Base-by-base conservation (phyloP, 345 rosid genomes). In the Aquilaria yunnanensis region DNA sequence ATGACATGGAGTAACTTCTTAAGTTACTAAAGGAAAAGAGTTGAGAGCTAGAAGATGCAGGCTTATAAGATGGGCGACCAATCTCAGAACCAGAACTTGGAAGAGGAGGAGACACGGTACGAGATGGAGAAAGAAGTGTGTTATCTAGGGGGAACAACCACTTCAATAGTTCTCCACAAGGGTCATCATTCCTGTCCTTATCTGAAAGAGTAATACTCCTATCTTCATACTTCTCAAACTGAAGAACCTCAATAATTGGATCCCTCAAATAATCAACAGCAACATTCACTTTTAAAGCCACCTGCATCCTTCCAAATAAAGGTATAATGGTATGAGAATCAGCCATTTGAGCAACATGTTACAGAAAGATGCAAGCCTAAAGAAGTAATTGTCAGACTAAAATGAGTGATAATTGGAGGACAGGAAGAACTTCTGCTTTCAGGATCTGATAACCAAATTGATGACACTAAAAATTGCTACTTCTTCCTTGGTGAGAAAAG, bases 301-400 rank as follows among this genome's bases (percentile, higher is more conserved):
- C 93, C 99, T 88, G 97, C 91, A 94, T 83, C 91, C 95, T 85
- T 90, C 91, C 96, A 86, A 84, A 84, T 66, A 94, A 73, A 88
- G 69, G 78, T 62, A 74, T 37, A 16, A 16, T 66, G 51, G 74
- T 67, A 72, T 75, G 83, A 81, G 79, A 80, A 83, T 79, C 84
- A 67, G 77, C 55, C 49, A 34, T 43, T 45, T 2, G 23, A 29
- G 50, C 51, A 54, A 60, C 4, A n/a, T 45, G 51, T 32, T 51
- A 43, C 48, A 12, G 41, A 54, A 41, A 29, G 43, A 37, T 37
- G 8, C 5, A 37, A 4, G 43, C 2, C 43, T 4, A 37, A 37
- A 5, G 7, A 37, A 37, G 43, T 37, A 37, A 37, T 37, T 37
- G 5, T 37, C 43, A 37, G 43, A 37, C 43, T 37, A 8, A 37